Evolutionary conservation across 257 asterid species (phyloP).

Genomic region (Galeopsis tetrahit): DNA sequence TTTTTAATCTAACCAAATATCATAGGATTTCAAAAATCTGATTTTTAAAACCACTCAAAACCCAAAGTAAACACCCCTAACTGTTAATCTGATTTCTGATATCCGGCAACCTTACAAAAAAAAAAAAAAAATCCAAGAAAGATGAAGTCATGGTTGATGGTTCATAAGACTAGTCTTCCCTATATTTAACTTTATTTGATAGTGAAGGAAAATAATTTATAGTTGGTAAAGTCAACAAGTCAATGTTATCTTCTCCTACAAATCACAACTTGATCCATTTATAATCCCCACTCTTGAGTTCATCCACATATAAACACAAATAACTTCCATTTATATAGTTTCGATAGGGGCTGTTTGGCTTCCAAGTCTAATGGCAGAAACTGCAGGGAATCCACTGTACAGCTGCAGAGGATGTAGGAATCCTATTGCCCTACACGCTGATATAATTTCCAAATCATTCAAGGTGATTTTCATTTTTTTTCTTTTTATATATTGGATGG

Average conservation of each 20-base stretch:
- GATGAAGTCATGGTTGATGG: neutral
- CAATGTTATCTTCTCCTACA: neutral
- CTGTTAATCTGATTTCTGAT: too few species aligned
- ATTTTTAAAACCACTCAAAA: too few species aligned
- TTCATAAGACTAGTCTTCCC: neutral
- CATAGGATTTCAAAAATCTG: too few species aligned
- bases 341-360: neutral
- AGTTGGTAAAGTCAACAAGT: slow-evolving; percentile 4
- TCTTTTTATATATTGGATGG: neutral
- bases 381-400: slow-evolving; percentile 42
- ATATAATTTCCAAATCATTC: slow-evolving; percentile 52
- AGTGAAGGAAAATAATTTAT: neutral
- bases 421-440: slow-evolving; percentile 50
- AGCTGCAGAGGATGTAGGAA: slow-evolving; percentile 62
- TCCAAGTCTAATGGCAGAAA: slow-evolving; percentile 39
- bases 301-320: neutral
- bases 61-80: too few species aligned
- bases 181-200: too few species aligned
- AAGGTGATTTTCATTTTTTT: slow-evolving; percentile 33
- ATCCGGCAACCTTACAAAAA: too few species aligned
- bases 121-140: neutral
- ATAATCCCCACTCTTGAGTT: neutral
- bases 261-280: neutral
- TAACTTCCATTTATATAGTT: too few species aligned
- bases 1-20: too few species aligned